These are phyloP conservation scores for Citrus glauca DNA, from an alignment of 345 rosid genomes.

Conservation along the genomic window DNA sequence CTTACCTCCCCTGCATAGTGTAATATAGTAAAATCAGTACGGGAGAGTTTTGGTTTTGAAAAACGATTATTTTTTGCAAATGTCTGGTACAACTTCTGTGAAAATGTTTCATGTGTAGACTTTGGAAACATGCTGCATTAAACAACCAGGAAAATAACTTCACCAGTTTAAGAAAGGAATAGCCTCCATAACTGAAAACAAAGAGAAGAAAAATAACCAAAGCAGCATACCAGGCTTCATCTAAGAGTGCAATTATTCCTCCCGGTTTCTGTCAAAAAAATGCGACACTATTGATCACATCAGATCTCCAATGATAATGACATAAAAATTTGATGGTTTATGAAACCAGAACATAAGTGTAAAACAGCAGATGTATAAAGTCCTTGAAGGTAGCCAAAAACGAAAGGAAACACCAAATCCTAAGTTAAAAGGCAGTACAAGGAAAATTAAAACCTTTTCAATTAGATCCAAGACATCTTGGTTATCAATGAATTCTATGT, in stretches of 20 bases:
- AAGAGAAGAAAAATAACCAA: constrained; percentile 24
- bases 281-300: neutral
- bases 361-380: neutral
- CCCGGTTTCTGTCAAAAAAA: constrained; percentile 74
- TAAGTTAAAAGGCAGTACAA: neutral
- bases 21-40: constrained; percentile 76
- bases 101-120: constrained; percentile 88
- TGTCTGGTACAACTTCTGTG: constrained; percentile 89
- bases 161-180: constrained; percentile 7
- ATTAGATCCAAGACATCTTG: constrained; percentile 85
- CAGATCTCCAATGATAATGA: neutral
- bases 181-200: constrained; percentile 16
- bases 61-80: constrained; percentile 70
- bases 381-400: neutral
- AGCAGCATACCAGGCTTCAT: constrained; percentile 85
- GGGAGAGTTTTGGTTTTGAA: constrained; percentile 93
- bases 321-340: neutral
- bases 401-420: neutral
- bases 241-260: constrained; percentile 86
- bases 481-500: constrained; percentile 86
- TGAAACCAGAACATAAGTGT: neutral
- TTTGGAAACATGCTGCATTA: constrained; percentile 87
- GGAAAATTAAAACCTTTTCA: constrained; percentile 48
- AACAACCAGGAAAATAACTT: constrained; percentile 17
- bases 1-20: constrained; percentile 96